Percentiles rank a stretch among this genome's conserved stretches.
These are phyloP conservation scores for Glarea lozoyensis DNA, from an alignment of 495 filamentous ascomycete genomes.

Conservation along the genomic window DNA sequence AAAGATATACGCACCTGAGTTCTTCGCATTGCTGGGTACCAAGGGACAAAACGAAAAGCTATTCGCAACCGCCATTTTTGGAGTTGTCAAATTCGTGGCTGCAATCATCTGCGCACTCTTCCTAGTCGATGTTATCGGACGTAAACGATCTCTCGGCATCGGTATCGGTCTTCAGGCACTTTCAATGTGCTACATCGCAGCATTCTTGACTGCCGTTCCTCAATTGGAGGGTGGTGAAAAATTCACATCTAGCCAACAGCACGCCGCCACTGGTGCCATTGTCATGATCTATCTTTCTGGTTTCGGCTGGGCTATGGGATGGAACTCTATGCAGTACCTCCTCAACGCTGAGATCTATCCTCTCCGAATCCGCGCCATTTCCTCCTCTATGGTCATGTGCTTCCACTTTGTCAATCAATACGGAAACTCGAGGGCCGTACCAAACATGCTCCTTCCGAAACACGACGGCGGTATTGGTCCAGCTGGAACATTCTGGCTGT, in stretches of 20 bases:
- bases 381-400: constrained; percentile 40
- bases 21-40: constrained; percentile 57
- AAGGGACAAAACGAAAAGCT: constrained; percentile 52
- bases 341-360: constrained; percentile 71
- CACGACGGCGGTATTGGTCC: constrained; percentile 29
- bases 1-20: constrained; percentile 54
- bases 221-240: constrained; percentile 28
- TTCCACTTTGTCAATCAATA: constrained; percentile 70
- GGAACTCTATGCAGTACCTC: constrained; percentile 70
- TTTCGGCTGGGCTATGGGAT: constrained; percentile 63
- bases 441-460: constrained; percentile 33
- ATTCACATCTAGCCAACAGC: constrained; percentile 3
- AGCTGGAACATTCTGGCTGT: constrained; percentile 59
- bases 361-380: constrained; percentile 42
- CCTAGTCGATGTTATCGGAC: constrained; percentile 65
- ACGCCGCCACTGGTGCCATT: constrained; percentile 37
- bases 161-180: constrained; percentile 57
- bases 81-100: constrained; percentile 58
- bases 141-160: constrained; percentile 55
- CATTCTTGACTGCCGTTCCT: constrained; percentile 49
- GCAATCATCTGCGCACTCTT: constrained; percentile 59
- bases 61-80: constrained; percentile 61
- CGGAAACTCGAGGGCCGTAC: constrained; percentile 50
- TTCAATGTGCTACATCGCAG: constrained; percentile 59
- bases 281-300: constrained; percentile 60